phyloP scores from a whole-genome alignment of 2,329 filamentous ascomycete species.

The Calonectria pseudoturangicola region DNA sequence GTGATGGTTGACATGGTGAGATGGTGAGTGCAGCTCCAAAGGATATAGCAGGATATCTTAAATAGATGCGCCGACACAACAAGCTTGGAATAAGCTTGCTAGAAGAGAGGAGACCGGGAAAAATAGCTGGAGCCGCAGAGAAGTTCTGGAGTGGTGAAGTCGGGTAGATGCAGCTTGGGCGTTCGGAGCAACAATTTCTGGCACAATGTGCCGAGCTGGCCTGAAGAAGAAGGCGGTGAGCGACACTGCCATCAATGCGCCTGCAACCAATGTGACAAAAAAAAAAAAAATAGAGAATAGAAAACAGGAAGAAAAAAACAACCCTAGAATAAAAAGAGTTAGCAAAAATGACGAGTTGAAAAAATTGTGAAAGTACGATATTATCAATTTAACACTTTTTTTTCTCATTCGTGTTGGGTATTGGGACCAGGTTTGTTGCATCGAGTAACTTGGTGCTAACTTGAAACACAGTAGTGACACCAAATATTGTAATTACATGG shows the following conservation, averaged over 20 bases:
- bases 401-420: neutral
- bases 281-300: neutral
- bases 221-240: conserved; percentile 45
- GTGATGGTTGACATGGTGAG: conserved; percentile 87
- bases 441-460: no score
- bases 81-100: neutral
- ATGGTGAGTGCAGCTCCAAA: neutral
- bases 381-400: neutral
- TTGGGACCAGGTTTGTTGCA: no score
- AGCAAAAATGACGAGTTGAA: neutral
- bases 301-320: neutral
- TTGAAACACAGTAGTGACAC: no score
- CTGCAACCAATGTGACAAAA: neutral
- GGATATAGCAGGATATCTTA: neutral
- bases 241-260: neutral
- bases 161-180: conserved; percentile 24
- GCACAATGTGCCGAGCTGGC: conserved; percentile 21
- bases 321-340: neutral
- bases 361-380: neutral
- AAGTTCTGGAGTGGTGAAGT: conserved; percentile 17
- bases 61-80: neutral
- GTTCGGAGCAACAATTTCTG: conserved; percentile 39
- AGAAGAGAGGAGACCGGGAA: neutral
- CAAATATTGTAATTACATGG: no score
- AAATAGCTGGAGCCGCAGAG: conserved; percentile 11